These are phyloP conservation scores for Papiliotrema flavescens DNA, from an alignment of 1,284 basidiomycete genomes.

Conservation along the genomic window DNA sequence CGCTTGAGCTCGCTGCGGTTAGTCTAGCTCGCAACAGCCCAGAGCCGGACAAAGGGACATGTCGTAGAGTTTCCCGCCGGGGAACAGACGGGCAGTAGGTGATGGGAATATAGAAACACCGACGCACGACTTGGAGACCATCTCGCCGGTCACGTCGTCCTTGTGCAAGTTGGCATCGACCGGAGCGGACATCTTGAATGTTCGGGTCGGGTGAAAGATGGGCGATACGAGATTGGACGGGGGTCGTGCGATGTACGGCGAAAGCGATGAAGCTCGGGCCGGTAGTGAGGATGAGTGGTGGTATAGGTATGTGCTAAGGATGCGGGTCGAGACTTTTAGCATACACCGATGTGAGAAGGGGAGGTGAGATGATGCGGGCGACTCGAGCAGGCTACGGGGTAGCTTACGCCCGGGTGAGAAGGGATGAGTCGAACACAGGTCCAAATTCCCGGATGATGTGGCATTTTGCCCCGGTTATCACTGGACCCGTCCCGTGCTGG, in stretches of 20 bases:
- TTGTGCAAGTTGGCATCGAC: constrained; percentile 43
- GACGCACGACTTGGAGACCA: constrained; percentile 87
- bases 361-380: too few relatives aligned
- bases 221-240: background rate
- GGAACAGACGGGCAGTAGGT: too few relatives aligned
- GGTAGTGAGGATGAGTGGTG: background rate
- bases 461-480: too few relatives aligned
- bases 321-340: too few relatives aligned
- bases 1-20: constrained; percentile 79
- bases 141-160: constrained; percentile 86
- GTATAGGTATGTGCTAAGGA: background rate
- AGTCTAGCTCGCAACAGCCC: background rate
- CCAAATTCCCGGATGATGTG: too few relatives aligned
- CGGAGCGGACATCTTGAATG: constrained; percentile 46
- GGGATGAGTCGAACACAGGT: too few relatives aligned
- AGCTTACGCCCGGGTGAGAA: too few relatives aligned
- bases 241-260: background rate
- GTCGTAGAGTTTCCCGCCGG: too few relatives aligned
- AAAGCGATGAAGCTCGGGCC: background rate
- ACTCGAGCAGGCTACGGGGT: too few relatives aligned
- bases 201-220: constrained; percentile 2
- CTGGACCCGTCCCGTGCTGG: too few relatives aligned
- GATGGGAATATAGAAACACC: background rate
- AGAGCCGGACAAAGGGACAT: background rate
- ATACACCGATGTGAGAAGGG: too few relatives aligned